A percentile compares a stretch with the other conserved stretches of the same genome.
Conservation (phyloP, 768 basidiomycete genomes). For the Cystobasidium tubakii region DNA sequence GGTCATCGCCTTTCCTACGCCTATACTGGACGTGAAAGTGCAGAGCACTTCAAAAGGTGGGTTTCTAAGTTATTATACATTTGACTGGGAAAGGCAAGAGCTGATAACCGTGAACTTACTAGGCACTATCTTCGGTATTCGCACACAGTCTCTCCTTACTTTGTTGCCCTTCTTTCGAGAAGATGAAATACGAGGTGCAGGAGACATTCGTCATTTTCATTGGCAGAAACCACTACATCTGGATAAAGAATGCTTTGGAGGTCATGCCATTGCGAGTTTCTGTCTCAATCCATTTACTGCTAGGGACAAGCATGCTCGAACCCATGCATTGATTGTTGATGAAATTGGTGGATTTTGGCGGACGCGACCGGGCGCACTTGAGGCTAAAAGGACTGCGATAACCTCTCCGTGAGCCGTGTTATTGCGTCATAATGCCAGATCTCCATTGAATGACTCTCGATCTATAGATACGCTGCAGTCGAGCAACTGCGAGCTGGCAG, state of each 20-base stretch:
- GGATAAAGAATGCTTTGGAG: background rate
- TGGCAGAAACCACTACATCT: background rate
- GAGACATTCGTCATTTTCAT: background rate
- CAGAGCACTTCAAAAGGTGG: background rate
- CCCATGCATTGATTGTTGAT: background rate
- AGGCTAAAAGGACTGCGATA: background rate
- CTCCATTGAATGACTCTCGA: background rate
- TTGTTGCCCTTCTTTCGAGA: background rate
- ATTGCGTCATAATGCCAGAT: background rate
- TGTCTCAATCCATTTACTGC: background rate
- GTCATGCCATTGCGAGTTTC: background rate
- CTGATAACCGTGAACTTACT: too few species aligned
- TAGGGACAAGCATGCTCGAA: background rate
- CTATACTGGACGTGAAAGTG: background rate
- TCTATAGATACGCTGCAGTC: background rate
- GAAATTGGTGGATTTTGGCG: background rate
- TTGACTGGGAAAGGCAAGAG: too few species aligned
- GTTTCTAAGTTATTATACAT: too few species aligned
- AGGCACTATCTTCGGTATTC: background rate
- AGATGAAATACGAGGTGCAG: background rate
- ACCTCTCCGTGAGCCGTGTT: background rate
- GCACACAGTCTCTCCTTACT: background rate
- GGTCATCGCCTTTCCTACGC: background rate
- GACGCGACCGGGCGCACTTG: background rate
- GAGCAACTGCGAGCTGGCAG: conserved; percentile 12